Conservation (phyloP, 73 alveolate genomes). For the Paramecium octaurelia region DNA sequence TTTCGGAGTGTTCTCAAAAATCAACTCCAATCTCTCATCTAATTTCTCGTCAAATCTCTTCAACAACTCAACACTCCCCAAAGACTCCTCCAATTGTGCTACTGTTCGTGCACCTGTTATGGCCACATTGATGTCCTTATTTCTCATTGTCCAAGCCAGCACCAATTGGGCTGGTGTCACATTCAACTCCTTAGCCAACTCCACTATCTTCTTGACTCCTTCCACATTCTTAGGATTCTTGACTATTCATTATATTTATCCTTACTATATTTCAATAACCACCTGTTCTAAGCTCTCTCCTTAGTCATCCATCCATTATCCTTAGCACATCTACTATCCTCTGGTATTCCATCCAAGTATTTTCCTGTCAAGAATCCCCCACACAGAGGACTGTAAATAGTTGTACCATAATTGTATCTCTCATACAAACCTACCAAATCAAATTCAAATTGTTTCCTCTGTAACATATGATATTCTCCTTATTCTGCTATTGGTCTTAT, state of each 20-base stretch:
- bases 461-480: constrained; percentile 85
- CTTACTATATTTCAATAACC: background rate
- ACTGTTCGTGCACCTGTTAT: constrained; percentile 75
- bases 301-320: constrained; percentile 42
- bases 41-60: constrained; percentile 72
- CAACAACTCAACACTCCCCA: constrained; percentile 69
- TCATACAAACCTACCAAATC: constrained; percentile 82
- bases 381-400: constrained; percentile 89
- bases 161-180: constrained; percentile 74
- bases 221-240: constrained; percentile 12
- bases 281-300: constrained; percentile 27
- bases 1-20: constrained; percentile 70
- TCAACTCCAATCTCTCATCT: constrained; percentile 67
- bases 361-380: constrained; percentile 95
- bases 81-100: constrained; percentile 75
- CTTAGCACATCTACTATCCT: constrained; percentile 68
- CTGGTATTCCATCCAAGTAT: constrained; percentile 91
- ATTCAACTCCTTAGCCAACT: constrained; percentile 67
- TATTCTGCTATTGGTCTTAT: constrained; percentile 94
- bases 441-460: constrained; percentile 86
- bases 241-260: background rate
- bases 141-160: constrained; percentile 81
- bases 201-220: constrained; percentile 46
- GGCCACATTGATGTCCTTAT: constrained; percentile 76
- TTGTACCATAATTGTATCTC: constrained; percentile 79